Percentiles rank a stretch among this genome's conserved stretches.
Conservation (phyloP, 2,329 filamentous ascomycete species). For the Madurella mycetomatis region DNA sequence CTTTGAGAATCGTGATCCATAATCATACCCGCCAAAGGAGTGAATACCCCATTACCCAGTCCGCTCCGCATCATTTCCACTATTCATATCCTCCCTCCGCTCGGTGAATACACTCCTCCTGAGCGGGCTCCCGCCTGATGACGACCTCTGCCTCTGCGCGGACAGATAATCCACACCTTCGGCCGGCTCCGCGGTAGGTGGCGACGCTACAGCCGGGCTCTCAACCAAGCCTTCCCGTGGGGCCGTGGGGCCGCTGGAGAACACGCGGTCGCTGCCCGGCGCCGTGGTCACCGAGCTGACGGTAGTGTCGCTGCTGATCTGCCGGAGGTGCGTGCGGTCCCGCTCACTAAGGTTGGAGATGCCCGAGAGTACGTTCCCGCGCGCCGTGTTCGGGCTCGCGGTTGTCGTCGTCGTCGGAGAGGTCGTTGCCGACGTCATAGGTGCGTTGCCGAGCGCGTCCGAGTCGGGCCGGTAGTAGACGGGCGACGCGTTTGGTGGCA, state of each 20-base stretch:
- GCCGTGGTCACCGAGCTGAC: constrained; percentile 32
- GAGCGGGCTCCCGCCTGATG: constrained; percentile 22
- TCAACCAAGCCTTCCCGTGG: constrained; percentile 10
- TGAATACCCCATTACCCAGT: background rate
- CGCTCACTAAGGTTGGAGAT: constrained; percentile 40
- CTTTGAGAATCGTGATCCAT: background rate
- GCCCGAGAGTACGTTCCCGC: constrained; percentile 33
- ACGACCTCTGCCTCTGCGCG: constrained; percentile 12
- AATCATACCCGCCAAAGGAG: background rate
- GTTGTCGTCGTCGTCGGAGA: constrained; percentile 1
- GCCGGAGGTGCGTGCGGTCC: constrained; percentile 38
- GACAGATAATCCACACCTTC: constrained; percentile 25
- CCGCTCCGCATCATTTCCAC: background rate
- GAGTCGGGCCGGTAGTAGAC: constrained; percentile 21
- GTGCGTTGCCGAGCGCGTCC: constrained; percentile 16
- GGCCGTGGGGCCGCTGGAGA: constrained; percentile 2
- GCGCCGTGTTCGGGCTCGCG: constrained; percentile 9
- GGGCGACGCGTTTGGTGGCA: constrained; percentile 7
- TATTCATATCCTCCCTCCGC: constrained; percentile 38
- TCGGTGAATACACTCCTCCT: constrained; percentile 41
- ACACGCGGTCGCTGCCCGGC: background rate
- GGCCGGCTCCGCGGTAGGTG: constrained; percentile 13
- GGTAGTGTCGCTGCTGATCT: constrained; percentile 41
- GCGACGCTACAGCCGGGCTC: constrained; percentile 25
- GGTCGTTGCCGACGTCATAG: background rate